phyloP scores from a whole-genome alignment of 1,139 yeast species.

The Candida sp. region DNA sequence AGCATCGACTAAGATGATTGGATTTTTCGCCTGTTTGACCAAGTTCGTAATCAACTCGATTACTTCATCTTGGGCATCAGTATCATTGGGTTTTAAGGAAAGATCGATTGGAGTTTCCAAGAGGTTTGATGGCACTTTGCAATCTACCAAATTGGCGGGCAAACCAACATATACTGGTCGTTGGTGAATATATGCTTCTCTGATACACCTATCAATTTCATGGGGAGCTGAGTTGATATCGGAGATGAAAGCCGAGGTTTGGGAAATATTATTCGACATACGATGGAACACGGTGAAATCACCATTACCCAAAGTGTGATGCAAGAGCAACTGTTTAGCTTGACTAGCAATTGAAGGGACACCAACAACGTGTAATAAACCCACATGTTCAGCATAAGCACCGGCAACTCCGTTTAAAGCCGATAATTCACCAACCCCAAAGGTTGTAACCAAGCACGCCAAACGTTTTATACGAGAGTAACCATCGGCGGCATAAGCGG shows the following conservation, averaged over 20 bases:
- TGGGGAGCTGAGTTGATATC: conserved; percentile 64
- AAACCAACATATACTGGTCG: conserved; percentile 83
- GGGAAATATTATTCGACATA: conserved; percentile 63
- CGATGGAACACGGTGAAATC: conserved; percentile 47
- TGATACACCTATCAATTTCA: conserved; percentile 71
- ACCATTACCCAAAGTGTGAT: conserved; percentile 47
- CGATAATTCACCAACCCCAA: conserved; percentile 41
- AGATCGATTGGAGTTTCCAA: conserved; percentile 67
- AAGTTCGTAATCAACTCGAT: conserved; percentile 52
- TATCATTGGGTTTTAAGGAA: conserved; percentile 58
- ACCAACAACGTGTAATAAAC: conserved; percentile 38
- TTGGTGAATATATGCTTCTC: conserved; percentile 68
- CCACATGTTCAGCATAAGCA: conserved; percentile 42
- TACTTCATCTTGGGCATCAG: conserved; percentile 72
- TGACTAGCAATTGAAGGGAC: conserved; percentile 39
- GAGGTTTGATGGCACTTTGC: conserved; percentile 51
- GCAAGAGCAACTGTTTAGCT: conserved; percentile 37
- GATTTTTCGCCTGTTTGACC: conserved; percentile 59
- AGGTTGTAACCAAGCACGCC: conserved; percentile 37
- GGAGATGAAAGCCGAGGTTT: conserved; percentile 61
- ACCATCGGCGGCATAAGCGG: conserved; percentile 44
- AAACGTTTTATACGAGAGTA: conserved; percentile 38
- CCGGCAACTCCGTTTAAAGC: conserved; percentile 44
- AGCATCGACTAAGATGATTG: conserved; percentile 81
- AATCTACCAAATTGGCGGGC: conserved; percentile 80